Percentiles rank a stretch among this genome's conserved stretches.
Conservation (phyloP, 2,329 filamentous ascomycete genomes). For the Triangularia verruculosa region DNA sequence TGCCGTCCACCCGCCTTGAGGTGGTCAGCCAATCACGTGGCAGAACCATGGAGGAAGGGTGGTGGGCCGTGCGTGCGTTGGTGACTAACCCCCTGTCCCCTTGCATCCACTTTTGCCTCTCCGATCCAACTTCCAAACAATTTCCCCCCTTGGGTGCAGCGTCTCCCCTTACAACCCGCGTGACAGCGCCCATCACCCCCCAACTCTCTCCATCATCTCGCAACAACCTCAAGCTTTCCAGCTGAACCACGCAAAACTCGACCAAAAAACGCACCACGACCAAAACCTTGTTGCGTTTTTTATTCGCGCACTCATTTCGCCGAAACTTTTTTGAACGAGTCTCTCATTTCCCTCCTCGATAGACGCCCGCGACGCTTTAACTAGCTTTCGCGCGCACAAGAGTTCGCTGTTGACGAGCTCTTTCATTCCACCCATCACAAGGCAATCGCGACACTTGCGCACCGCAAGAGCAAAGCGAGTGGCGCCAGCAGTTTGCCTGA, state of each 20-base stretch:
- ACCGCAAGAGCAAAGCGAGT: slow-evolving; percentile 16
- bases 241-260: slow-evolving; percentile 23
- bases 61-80: slow-evolving; percentile 21
- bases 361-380: slow-evolving; percentile 38
- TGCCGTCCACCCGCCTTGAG: background rate
- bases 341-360: slow-evolving; percentile 29
- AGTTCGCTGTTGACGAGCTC: slow-evolving; percentile 8
- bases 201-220: slow-evolving; percentile 28
- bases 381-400: slow-evolving; percentile 45
- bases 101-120: slow-evolving; percentile 30
- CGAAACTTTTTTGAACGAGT: slow-evolving; percentile 31
- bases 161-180: slow-evolving; percentile 28
- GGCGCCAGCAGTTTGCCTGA: slow-evolving; percentile 20
- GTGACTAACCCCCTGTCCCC: slow-evolving; percentile 25
- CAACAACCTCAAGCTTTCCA: slow-evolving; percentile 21
- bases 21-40: slow-evolving; percentile 21
- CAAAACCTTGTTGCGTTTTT: slow-evolving; percentile 28
- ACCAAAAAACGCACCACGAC: slow-evolving; percentile 22
- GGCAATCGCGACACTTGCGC: slow-evolving; percentile 18
- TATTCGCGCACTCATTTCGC: slow-evolving; percentile 35
- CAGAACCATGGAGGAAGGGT: background rate
- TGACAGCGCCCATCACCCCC: slow-evolving; percentile 27
- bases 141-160: slow-evolving; percentile 25
- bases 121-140: slow-evolving; percentile 28
- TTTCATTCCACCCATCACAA: slow-evolving; percentile 17